Evolutionary conservation across 2,329 filamentous ascomycete genomes (phyloP).

Genomic region (Apiospora arundinis): DNA sequence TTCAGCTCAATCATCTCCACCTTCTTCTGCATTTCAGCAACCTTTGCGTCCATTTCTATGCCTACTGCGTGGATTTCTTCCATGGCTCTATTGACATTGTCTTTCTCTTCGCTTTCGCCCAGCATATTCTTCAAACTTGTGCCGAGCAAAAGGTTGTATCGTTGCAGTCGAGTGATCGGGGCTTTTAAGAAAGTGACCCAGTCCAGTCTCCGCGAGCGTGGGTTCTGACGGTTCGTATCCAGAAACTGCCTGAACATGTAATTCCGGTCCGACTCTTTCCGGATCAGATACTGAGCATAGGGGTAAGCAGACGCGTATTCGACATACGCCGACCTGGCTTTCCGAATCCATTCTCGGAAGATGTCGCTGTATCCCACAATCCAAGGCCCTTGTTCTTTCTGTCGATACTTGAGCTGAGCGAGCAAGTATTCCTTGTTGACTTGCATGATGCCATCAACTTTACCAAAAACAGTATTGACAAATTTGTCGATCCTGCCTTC

Average conservation of each 20-base stretch:
- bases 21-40: slow-evolving; percentile 91
- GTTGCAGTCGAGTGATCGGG: slow-evolving; percentile 89
- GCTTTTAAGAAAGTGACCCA: slow-evolving; percentile 96
- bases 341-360: slow-evolving; percentile 97
- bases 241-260: slow-evolving; percentile 86
- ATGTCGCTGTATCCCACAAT: slow-evolving; percentile 94
- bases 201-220: slow-evolving; percentile 79
- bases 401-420: slow-evolving; percentile 93
- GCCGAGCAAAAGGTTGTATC: slow-evolving; percentile 82
- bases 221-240: slow-evolving; percentile 78
- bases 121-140: slow-evolving; percentile 86
- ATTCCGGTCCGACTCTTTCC: slow-evolving; percentile 84
- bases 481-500: slow-evolving; percentile 82
- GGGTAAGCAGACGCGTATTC: slow-evolving; percentile 92
- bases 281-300: slow-evolving; percentile 80
- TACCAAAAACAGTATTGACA: slow-evolving; percentile 85
- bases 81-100: slow-evolving; percentile 82
- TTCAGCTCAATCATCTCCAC: slow-evolving; percentile 86
- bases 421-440: slow-evolving; percentile 93
- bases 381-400: slow-evolving; percentile 96
- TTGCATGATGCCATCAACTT: slow-evolving; percentile 83
- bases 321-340: slow-evolving; percentile 86
- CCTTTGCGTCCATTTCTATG: slow-evolving; percentile 87
- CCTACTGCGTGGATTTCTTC: slow-evolving; percentile 92
- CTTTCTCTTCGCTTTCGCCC: slow-evolving; percentile 87